Evolutionary conservation across 2,329 filamentous ascomycete species (phyloP).

Genomic region (Alternaria hordeiaustralica): DNA sequence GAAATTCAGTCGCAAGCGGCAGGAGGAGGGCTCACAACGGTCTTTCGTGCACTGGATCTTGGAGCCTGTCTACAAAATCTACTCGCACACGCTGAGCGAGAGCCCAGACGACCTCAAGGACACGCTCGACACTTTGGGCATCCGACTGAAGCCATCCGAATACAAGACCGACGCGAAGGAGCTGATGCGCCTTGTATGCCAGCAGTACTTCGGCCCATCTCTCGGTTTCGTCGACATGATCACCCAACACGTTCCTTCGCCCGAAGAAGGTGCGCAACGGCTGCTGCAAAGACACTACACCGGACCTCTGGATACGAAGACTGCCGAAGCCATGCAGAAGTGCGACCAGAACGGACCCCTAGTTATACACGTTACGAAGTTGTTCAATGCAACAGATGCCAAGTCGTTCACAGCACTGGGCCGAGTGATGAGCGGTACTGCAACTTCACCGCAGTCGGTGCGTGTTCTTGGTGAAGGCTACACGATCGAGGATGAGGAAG

Average conservation of each 20-base stretch:
- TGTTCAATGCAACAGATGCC: slow-evolving; percentile 91
- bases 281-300: slow-evolving; percentile 90
- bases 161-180: slow-evolving; percentile 89
- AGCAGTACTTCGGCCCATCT: slow-evolving; percentile 92
- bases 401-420: slow-evolving; percentile 89
- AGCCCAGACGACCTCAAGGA: slow-evolving; percentile 82
- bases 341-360: slow-evolving; percentile 91
- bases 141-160: slow-evolving; percentile 88
- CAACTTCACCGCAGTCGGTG: slow-evolving; percentile 79
- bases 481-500: slow-evolving; percentile 95
- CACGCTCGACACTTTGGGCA: slow-evolving; percentile 80
- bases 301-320: slow-evolving; percentile 81
- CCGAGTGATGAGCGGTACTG: slow-evolving; percentile 90
- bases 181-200: slow-evolving; percentile 85
- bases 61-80: slow-evolving; percentile 97
- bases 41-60: slow-evolving; percentile 94
- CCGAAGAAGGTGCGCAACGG: slow-evolving; percentile 75
- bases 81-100: slow-evolving; percentile 91
- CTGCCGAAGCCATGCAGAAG: slow-evolving; percentile 77
- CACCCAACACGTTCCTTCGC: slow-evolving; percentile 85
- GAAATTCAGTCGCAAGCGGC: slow-evolving; percentile 86
- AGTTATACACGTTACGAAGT: slow-evolving; percentile 89
- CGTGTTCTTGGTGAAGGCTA: slow-evolving; percentile 94
- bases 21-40: slow-evolving; percentile 80
- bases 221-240: slow-evolving; percentile 96